A percentile compares a stretch with the other conserved stretches of the same genome.
phyloP scores from a whole-genome alignment of 23 red algal species.

The Gracilaria gracilis region DNA sequence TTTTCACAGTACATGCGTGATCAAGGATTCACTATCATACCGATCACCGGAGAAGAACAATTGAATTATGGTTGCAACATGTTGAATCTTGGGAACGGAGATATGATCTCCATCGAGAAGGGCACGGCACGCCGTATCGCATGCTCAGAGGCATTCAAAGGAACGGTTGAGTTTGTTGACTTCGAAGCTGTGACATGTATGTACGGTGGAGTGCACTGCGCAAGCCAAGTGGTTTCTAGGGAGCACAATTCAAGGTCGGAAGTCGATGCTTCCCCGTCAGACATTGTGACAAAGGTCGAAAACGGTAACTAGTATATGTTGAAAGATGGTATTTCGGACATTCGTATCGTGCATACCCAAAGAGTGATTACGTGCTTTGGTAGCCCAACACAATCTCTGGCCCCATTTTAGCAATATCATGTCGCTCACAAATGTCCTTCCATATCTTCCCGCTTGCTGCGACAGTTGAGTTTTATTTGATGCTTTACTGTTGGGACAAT shows the following conservation, averaged over 20 bases:
- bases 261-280: neutral
- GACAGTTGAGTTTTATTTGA: too few species aligned
- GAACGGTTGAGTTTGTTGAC: slow-evolving; percentile 88
- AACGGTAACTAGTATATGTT: neutral
- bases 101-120: slow-evolving; percentile 82
- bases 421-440: too few species aligned
- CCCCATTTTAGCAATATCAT: too few species aligned
- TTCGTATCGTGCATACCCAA: too few species aligned
- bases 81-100: slow-evolving; percentile 88
- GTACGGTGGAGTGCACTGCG: slow-evolving; percentile 98
- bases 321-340: too few species aligned
- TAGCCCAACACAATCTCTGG: too few species aligned
- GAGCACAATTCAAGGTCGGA: neutral
- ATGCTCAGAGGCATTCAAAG: slow-evolving; percentile 68
- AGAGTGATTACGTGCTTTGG: too few species aligned
- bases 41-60: slow-evolving; percentile 78
- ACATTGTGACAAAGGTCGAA: neutral
- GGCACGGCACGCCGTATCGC: slow-evolving; percentile 89
- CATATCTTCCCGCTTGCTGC: too few species aligned
- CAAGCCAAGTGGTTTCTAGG: slow-evolving; percentile 82
- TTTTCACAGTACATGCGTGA: slow-evolving; percentile 83
- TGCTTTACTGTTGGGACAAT: too few species aligned
- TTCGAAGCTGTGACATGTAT: slow-evolving; percentile 90
- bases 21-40: slow-evolving; percentile 87
- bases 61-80: slow-evolving; percentile 96